Evolutionary conservation across 1,139 yeast species (phyloP).

Genomic region (Scheffersomyces parashehatae): DNA sequence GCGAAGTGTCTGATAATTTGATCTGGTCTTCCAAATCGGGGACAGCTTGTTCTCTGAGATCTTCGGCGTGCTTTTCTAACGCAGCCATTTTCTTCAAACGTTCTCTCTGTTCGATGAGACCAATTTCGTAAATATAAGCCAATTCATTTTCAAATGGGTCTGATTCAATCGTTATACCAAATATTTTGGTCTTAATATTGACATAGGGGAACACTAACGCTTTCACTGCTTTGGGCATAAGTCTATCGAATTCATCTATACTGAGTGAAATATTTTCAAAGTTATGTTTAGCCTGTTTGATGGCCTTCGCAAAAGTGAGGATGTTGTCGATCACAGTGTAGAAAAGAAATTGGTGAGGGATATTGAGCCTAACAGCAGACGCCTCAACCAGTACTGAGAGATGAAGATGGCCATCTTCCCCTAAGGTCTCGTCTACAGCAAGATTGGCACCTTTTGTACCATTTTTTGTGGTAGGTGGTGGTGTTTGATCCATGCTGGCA

Average conservation of each 20-base stretch:
- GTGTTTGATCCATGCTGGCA: constrained; percentile 30
- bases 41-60: constrained; percentile 12
- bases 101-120: constrained; percentile 36
- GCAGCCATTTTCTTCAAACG: constrained; percentile 29
- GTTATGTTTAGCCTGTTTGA: constrained; percentile 54
- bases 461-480: constrained; percentile 29
- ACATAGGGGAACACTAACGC: constrained; percentile 35
- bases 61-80: constrained; percentile 27
- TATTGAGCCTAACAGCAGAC: constrained; percentile 32
- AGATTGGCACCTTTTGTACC: constrained; percentile 13
- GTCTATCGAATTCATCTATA: constrained; percentile 35
- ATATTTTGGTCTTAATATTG: constrained; percentile 28
- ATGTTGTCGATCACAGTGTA: constrained; percentile 68
- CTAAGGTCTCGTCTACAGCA: constrained; percentile 14
- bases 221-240: constrained; percentile 33
- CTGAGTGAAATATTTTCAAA: constrained; percentile 43
- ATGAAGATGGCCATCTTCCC: no score
- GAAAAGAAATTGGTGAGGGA: constrained; percentile 66
- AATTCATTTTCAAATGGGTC: constrained; percentile 48
- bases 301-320: constrained; percentile 60
- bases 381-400: constrained; percentile 16
- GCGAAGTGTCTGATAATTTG: constrained; percentile 9
- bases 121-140: constrained; percentile 38
- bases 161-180: constrained; percentile 41
- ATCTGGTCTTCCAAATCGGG: constrained; percentile 14